Conservation (phyloP, 768 basidiomycete species). For the Boletus bicolor region DNA sequence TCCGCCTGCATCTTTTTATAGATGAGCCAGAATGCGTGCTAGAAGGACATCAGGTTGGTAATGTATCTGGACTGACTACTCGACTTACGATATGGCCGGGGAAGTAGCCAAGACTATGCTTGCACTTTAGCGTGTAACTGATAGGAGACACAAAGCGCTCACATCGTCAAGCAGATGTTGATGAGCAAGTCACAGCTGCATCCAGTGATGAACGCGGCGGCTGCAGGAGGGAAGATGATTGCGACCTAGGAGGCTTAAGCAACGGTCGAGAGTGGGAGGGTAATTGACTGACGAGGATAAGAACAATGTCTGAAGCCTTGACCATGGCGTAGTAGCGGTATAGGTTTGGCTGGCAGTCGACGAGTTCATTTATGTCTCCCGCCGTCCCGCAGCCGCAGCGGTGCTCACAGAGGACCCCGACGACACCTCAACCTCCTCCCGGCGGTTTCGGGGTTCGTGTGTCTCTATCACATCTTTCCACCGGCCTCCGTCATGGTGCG, state of each 20-base stretch:
- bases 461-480: slow-evolving; percentile 1
- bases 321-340: slow-evolving; percentile 33
- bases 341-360: background rate
- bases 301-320: slow-evolving; percentile 68
- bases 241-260: slow-evolving; percentile 49
- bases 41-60: background rate
- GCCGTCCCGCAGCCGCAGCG: slow-evolving; percentile 16
- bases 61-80: background rate
- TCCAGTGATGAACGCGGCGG: slow-evolving; percentile 72
- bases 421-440: background rate
- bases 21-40: slow-evolving; percentile 89
- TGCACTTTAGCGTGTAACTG: slow-evolving; percentile 1
- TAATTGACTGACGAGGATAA: slow-evolving; percentile 60
- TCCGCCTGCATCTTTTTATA: slow-evolving; percentile 89
- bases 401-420: slow-evolving; percentile 18
- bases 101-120: slow-evolving; percentile 66
- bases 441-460: slow-evolving; percentile 14
- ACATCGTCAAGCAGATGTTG: slow-evolving; percentile 79
- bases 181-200: slow-evolving; percentile 87
- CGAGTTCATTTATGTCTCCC: background rate
- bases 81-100: slow-evolving; percentile 54
- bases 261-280: background rate
- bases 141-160: slow-evolving; percentile 21
- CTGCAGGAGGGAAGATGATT: slow-evolving; percentile 80
- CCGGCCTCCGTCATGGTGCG: slow-evolving; percentile 24